phyloP scores from a whole-genome alignment of 2,329 filamentous ascomycete genomes.

The Calonectria pseudoturangicola region DNA sequence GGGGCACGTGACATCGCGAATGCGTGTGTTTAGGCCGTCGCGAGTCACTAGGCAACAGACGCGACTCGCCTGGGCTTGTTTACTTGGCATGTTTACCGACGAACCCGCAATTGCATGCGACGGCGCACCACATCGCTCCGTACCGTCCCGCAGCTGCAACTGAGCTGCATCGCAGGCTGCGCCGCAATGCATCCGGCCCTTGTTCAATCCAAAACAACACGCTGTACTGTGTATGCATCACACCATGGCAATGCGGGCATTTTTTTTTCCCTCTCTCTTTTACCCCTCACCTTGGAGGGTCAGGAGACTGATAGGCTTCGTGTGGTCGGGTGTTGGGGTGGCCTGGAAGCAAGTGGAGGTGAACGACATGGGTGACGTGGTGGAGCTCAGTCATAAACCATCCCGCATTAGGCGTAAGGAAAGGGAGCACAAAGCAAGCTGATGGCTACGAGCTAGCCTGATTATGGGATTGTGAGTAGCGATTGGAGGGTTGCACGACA shows the following conservation, averaged over 20 bases:
- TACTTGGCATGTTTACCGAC: conserved; percentile 53
- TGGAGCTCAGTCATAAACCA: conserved; percentile 51
- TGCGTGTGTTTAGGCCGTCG: conserved; percentile 20
- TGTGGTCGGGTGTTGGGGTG: conserved; percentile 40
- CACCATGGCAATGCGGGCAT: conserved; percentile 45
- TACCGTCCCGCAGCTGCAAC: conserved; percentile 27
- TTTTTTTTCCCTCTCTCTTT: conserved; percentile 49
- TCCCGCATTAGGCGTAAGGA: conserved; percentile 50
- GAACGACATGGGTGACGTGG: conserved; percentile 49
- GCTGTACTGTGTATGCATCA: conserved; percentile 54
- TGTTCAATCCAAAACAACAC: conserved; percentile 53
- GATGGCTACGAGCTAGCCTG: conserved; percentile 48
- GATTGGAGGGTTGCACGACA: conserved; percentile 49
- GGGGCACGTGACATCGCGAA: conserved; percentile 51
- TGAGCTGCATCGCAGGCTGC: conserved; percentile 35
- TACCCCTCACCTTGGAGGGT: conserved; percentile 53
- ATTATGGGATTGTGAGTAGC: conserved; percentile 44
- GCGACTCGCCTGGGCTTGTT: conserved; percentile 53
- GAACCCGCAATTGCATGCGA: conserved; percentile 25
- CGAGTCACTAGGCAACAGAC: conserved; percentile 39
- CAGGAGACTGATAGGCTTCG: conserved; percentile 48
- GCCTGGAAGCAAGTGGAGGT: conserved; percentile 40
- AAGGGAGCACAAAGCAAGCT: conserved; percentile 48
- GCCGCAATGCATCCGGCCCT: conserved; percentile 44
- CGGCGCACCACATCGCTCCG: conserved; percentile 30